phyloP scores from a whole-genome alignment of 768 basidiomycete species.

The Gyrodon lividus region DNA sequence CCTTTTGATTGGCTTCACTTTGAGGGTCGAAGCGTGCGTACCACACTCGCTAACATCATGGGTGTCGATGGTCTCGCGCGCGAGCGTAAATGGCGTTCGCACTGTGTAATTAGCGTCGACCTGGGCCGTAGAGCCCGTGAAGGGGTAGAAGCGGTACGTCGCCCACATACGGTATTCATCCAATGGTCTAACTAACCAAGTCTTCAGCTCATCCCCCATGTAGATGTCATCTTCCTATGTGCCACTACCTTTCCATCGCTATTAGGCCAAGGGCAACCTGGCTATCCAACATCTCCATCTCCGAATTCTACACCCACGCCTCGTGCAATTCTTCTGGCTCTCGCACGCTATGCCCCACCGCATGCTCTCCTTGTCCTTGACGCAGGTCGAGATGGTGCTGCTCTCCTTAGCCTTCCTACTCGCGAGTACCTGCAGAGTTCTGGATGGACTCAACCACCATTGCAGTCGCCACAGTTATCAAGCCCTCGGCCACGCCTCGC shows the following conservation, averaged over 20 bases:
- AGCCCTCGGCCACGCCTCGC: slow-evolving; percentile 6
- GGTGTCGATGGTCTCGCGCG: slow-evolving; percentile 80
- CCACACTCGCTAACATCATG: slow-evolving; percentile 72
- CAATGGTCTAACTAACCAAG: slow-evolving; percentile 3
- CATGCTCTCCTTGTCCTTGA: slow-evolving; percentile 81
- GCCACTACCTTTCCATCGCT: slow-evolving; percentile 26
- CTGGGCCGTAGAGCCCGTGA: slow-evolving; percentile 71
- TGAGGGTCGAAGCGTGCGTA: slow-evolving; percentile 77
- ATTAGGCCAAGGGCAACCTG: neutral
- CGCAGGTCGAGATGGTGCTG: slow-evolving; percentile 79
- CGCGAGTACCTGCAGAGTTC: slow-evolving; percentile 86
- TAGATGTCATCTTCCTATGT: slow-evolving; percentile 73
- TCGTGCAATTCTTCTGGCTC: slow-evolving; percentile 73
- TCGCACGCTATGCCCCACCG: slow-evolving; percentile 61
- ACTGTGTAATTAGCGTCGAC: slow-evolving; percentile 81
- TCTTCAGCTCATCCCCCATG: slow-evolving; percentile 73
- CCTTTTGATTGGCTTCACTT: slow-evolving; percentile 89
- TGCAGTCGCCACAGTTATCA: neutral
- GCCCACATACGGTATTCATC: neutral
- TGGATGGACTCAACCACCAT: slow-evolving; percentile 52
- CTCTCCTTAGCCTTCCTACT: slow-evolving; percentile 77
- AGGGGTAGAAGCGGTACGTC: slow-evolving; percentile 75
- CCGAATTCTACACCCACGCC: slow-evolving; percentile 58
- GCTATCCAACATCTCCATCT: slow-evolving; percentile 29
- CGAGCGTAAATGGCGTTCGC: slow-evolving; percentile 80